A percentile compares a stretch with the other conserved stretches of the same genome.
phyloP scores from a whole-genome alignment of 2,329 filamentous ascomycete species.

The Pyricularia pennisetigena region DNA sequence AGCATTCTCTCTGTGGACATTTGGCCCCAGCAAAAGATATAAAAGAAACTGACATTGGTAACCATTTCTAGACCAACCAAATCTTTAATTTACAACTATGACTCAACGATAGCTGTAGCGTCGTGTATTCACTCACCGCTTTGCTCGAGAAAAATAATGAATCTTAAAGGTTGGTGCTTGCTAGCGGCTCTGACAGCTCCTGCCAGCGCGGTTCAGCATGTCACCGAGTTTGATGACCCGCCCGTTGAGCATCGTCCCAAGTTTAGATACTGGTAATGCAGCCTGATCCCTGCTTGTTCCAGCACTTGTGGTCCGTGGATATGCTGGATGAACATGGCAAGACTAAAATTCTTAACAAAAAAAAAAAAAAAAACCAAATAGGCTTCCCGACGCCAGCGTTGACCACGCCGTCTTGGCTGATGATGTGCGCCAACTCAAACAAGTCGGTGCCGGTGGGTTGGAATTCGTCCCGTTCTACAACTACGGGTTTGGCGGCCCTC shows the following conservation, averaged over 20 bases:
- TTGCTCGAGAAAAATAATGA: not conserved
- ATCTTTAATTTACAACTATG: not conserved
- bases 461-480: constrained; percentile 28
- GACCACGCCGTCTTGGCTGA: not conserved
- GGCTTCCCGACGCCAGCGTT: not conserved
- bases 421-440: not conserved
- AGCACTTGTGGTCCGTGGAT: not conserved
- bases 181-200: not conserved
- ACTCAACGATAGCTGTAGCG: not conserved
- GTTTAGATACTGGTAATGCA: not conserved
- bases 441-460: constrained; percentile 24
- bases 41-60: not conserved
- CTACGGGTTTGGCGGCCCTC: constrained; percentile 17
- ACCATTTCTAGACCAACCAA: not conserved
- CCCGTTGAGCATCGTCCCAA: not conserved
- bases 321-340: not conserved
- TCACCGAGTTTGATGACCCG: not conserved
- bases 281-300: not conserved
- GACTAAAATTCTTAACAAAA: not conserved
- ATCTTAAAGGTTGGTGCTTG: not conserved
- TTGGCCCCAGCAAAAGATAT: not conserved
- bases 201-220: not conserved
- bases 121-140: not conserved
- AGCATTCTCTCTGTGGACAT: not conserved
- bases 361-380: too few species aligned